Evolutionary conservation across 257 asterid genomes (phyloP), one percentile per base, ranked within the genome.

Genomic region (Striga asiatica): DNA sequence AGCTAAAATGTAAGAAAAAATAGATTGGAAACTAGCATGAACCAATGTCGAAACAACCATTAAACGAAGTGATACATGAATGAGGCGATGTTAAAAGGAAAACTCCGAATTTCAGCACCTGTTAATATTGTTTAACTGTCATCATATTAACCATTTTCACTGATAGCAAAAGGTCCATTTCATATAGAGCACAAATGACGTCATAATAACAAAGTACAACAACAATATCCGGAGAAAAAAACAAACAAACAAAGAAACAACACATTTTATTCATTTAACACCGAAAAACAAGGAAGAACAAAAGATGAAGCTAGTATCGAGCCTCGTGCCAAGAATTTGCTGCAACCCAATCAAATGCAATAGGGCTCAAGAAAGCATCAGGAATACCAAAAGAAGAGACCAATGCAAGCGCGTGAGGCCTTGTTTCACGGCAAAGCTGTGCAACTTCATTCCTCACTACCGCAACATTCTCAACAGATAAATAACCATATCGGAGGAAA

Each of bases 311-410:
- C 58, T 72, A 78, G 45, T 35, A 29, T 49, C 66, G 54, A 41
- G 61, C 51, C 1, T 81, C n/a, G 47, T 85, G 66, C 91, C 87
- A 83, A 37, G 95, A 66, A 68, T 91, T 84, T 18, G 95, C 85
- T 12, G 94, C 88, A 48, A 91, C 76, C 98, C 98, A 91, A 62
- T 87, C 81, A 47, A 87, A 91, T 13, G 98, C 94, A 0, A 92
- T 76, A 6, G 97, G 97, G 56, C 97, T 59, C 54, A 92, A 75
- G 71, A 92, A 88, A 66, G 95, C 93, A 71, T 87, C 97, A 14
- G 97, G 95, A 58, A 92, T 84, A 24, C 98, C 95, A 1, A 92
- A 79, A 17, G 95, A 81, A 63, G 49, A 61, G 53, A 91, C 92
- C 72, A 82, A 63, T 13, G 87, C 66, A 50, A 91, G 98, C 2